Base-by-base conservation (phyloP, 1,284 basidiomycete species). In the Cryptococcus sp. region DNA sequence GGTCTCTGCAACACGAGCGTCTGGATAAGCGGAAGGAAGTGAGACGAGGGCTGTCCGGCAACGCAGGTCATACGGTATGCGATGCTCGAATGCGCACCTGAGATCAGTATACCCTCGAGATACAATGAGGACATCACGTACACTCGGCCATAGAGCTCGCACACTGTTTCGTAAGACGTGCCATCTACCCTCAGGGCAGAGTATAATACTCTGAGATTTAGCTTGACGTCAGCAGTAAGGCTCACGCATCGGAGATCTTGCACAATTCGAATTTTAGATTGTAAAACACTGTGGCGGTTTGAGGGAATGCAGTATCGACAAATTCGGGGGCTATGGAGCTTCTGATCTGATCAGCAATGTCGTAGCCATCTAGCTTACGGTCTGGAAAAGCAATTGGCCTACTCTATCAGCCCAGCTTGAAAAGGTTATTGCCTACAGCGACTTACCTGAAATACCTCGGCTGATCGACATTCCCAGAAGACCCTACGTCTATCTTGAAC, bases 381-480 rank as follows among this genome's bases (percentile, higher is more conserved):
- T 3, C 67, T 58, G 9, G 65, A 65, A 46, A 69, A 69, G 53
- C 67, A 66, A 43, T 65, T 62, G n/a, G 64, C 61, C 54, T 39
- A 45, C 50, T 25, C 54, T 48, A 22, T n/a, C n/a, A n/a, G n/a
- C n/a, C n/a, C n/a, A n/a, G n/a, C n/a, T n/a, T n/a, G n/a, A n/a
- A n/a, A n/a, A n/a, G n/a, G n/a, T n/a, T n/a, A n/a, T n/a, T 36
- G 34, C 34, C 34, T 36, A 36, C 11, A 10, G 34, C n/a, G 10
- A 36, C n/a, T 7, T 16, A 21, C 37, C 37, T 40, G 16, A 18
- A 18, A n/a, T 16, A 18, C 37, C 65, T 60, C 40, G 39, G 40
- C 23, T 19, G 37, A 3, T n/a, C 19, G 31, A 7, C 23, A 19
- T 18, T 24, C 19, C 34, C 14, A 24, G 3, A 32, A 19, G 32